A percentile compares a stretch with the other conserved stretches of the same genome.
Evolutionary conservation across 305 asterid species (phyloP).

Genomic region (Coffea humblotiana): DNA sequence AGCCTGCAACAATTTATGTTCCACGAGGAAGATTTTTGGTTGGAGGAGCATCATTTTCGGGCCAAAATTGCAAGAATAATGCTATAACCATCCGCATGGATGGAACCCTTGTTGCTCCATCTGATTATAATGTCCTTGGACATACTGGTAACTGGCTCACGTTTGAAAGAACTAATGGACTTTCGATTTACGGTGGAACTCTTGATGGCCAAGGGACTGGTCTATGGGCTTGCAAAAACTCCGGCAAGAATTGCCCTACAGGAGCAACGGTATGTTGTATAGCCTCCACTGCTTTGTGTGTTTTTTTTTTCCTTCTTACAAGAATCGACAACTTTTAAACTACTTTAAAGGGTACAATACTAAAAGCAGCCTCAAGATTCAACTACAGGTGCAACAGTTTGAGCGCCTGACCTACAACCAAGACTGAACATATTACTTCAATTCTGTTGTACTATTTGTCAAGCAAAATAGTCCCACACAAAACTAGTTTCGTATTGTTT

Average conservation of each 20-base stretch:
- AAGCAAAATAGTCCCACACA: too few relatives aligned
- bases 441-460: too few relatives aligned
- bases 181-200: conserved; percentile 16
- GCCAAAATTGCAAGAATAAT: conserved; percentile 30
- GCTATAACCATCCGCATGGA: conserved; percentile 15
- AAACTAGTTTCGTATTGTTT: too few relatives aligned
- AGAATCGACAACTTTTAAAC: too few relatives aligned
- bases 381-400: too few relatives aligned
- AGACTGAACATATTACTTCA: too few relatives aligned
- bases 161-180: conserved; percentile 10
- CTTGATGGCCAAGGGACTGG: conserved; percentile 22
- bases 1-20: conserved; percentile 40
- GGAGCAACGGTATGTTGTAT: conserved; percentile 11
- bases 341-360: too few relatives aligned
- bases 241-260: conserved; percentile 4
- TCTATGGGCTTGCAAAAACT: conserved; percentile 20
- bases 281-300: background rate
- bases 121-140: conserved; percentile 18
- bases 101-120: conserved; percentile 28
- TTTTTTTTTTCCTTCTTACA: too few relatives aligned
- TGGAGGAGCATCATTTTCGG: conserved; percentile 31
- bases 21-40: conserved; percentile 51
- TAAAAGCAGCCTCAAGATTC: too few relatives aligned
- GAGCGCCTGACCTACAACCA: too few relatives aligned
- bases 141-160: conserved; percentile 5